A percentile compares a stretch with the other conserved stretches of the same genome.
Evolutionary conservation across 1,284 basidiomycete genomes (phyloP).

Genomic region (Cryptococcus hybrid): DNA sequence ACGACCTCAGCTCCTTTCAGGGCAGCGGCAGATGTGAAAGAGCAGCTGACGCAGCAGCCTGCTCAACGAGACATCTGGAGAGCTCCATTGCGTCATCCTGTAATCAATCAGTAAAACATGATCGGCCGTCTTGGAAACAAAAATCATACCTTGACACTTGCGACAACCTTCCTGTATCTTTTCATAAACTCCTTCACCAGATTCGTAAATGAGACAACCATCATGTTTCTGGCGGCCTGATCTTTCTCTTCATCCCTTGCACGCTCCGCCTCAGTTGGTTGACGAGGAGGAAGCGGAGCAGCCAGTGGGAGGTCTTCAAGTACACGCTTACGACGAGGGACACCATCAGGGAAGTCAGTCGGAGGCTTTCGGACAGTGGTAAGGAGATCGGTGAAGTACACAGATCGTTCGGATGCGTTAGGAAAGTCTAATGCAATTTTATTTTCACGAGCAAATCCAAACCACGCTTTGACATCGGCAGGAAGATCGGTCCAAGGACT

Average conservation of each 20-base stretch:
- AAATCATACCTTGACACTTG: constrained; percentile 68
- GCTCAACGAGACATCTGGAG: constrained; percentile 12
- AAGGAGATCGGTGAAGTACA: constrained; percentile 75
- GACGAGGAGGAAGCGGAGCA: constrained; percentile 80
- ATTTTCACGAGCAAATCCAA: constrained; percentile 74
- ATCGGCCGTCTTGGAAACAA: background rate
- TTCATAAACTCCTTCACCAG: constrained; percentile 86
- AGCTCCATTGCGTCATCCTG: constrained; percentile 26
- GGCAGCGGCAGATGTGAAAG: background rate
- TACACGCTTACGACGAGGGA: constrained; percentile 77
- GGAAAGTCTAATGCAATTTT: constrained; percentile 65
- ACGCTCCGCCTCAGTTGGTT: constrained; percentile 79
- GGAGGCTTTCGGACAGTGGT: constrained; percentile 71
- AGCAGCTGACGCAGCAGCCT: constrained; percentile 14
- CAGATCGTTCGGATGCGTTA: constrained; percentile 58
- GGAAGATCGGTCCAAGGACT: constrained; percentile 70
- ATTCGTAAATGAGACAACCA: constrained; percentile 83
- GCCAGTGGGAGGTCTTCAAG: constrained; percentile 86
- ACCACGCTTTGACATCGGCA: constrained; percentile 85
- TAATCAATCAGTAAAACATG: background rate
- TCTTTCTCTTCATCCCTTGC: constrained; percentile 81
- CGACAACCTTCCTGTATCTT: constrained; percentile 89
- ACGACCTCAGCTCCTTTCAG: background rate
- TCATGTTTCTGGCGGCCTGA: constrained; percentile 69
- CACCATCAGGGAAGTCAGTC: constrained; percentile 85